phyloP scores from a whole-genome alignment of 768 basidiomycete species.

The Russula lepida region DNA sequence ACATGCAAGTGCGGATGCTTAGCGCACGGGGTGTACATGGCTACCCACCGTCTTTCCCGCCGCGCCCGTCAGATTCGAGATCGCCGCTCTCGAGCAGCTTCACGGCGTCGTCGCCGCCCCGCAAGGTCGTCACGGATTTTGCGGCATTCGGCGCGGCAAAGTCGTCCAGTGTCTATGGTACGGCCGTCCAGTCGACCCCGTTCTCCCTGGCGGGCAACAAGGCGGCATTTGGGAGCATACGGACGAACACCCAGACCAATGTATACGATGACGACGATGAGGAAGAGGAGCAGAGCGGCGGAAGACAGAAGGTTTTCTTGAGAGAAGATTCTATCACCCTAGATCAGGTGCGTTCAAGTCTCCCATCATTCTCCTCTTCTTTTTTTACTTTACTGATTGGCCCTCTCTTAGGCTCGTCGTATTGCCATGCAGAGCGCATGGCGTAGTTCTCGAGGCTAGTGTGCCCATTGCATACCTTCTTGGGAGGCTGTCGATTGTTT shows the following conservation, averaged over 20 bases:
- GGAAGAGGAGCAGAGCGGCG: slow-evolving; percentile 45
- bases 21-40: slow-evolving; percentile 45
- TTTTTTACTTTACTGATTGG: neutral
- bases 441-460: slow-evolving; percentile 55
- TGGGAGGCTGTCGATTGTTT: slow-evolving; percentile 5
- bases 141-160: slow-evolving; percentile 74
- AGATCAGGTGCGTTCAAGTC: slow-evolving; percentile 61
- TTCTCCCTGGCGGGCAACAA: slow-evolving; percentile 72
- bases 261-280: slow-evolving; percentile 76
- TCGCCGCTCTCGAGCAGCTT: slow-evolving; percentile 33
- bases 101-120: slow-evolving; percentile 30
- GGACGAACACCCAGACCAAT: slow-evolving; percentile 31
- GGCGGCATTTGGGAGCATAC: slow-evolving; percentile 78
- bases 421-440: slow-evolving; percentile 89
- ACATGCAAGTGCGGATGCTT: slow-evolving; percentile 64
- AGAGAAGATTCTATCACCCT: slow-evolving; percentile 80
- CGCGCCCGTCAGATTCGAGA: slow-evolving; percentile 33
- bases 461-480: slow-evolving; percentile 5
- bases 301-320: slow-evolving; percentile 66
- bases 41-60: slow-evolving; percentile 41
- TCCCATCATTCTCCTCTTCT: neutral
- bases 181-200: slow-evolving; percentile 72
- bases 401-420: slow-evolving; percentile 56
- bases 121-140: slow-evolving; percentile 85
- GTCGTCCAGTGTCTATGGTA: slow-evolving; percentile 72